These are phyloP conservation scores for Cornus florida DNA, from an alignment of 148 eudicot species.

Conservation along the genomic window DNA sequence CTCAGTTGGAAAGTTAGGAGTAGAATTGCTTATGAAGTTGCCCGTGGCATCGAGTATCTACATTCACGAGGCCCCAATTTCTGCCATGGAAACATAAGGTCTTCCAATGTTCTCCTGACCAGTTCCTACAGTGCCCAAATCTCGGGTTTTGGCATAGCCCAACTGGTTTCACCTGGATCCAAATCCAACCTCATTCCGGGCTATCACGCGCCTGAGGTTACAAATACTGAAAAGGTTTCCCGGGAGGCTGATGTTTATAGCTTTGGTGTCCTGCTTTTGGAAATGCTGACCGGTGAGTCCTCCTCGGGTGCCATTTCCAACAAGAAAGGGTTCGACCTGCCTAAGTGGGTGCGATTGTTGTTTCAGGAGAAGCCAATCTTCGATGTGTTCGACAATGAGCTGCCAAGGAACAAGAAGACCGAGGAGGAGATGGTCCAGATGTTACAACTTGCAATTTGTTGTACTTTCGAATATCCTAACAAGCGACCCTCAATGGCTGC, in stretches of 20 bases:
- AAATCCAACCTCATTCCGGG: slow-evolving; percentile 5
- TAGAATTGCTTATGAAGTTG: background rate
- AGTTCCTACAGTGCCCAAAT: slow-evolving; percentile 6
- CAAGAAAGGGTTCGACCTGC: slow-evolving; percentile 14
- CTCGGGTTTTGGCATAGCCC: slow-evolving; percentile 15
- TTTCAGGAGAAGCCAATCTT: background rate
- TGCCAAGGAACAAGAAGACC: background rate
- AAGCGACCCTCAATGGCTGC: slow-evolving; percentile 10
- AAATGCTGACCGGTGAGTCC: slow-evolving; percentile 16
- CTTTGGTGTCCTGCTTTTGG: slow-evolving; percentile 25
- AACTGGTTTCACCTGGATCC: background rate
- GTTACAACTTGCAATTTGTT: slow-evolving; percentile 10
- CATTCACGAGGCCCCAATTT: background rate
- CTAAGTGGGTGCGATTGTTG: slow-evolving; percentile 17
- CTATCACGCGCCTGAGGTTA: slow-evolving; percentile 18
- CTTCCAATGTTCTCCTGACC: slow-evolving; percentile 22
- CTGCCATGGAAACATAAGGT: slow-evolving; percentile 1
- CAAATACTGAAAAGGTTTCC: background rate
- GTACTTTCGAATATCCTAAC: slow-evolving; percentile 11
- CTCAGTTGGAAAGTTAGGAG: background rate
- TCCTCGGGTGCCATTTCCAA: background rate
- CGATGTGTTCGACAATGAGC: slow-evolving; percentile 15
- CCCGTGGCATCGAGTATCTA: background rate
- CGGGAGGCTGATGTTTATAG: slow-evolving; percentile 25
- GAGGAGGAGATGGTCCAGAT: slow-evolving; percentile 17